Evolutionary conservation across 129 eudicot genomes (phyloP).

Genomic region (Erigeron canadensis): DNA sequence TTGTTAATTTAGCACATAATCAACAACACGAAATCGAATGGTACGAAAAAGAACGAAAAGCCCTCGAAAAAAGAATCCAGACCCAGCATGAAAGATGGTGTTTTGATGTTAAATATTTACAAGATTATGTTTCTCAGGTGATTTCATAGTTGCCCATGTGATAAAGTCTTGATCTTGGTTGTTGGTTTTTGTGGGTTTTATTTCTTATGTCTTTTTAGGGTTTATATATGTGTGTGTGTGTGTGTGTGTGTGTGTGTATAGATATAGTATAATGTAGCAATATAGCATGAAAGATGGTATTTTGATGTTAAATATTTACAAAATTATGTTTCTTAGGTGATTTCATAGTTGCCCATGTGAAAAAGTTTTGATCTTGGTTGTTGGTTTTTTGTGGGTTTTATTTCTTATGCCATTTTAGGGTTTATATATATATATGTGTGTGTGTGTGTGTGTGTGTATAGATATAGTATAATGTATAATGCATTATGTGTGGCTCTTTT

Average conservation of each 20-base stretch:
- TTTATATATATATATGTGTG: not conserved
- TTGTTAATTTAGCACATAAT: constrained; percentile 38
- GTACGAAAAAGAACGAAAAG: constrained; percentile 34
- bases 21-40: constrained; percentile 49
- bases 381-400: too few species aligned
- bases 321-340: constrained; percentile 50
- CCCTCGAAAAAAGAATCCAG: constrained; percentile 44
- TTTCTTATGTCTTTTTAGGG: not conserved
- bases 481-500: not conserved
- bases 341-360: not conserved
- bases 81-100: constrained; percentile 42
- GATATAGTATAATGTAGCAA: not conserved
- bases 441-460: not conserved
- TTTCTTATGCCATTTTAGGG: not conserved
- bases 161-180: too few species aligned
- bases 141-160: not conserved
- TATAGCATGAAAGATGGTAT: constrained; percentile 42
- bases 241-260: not conserved
- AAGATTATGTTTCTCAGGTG: constrained; percentile 53
- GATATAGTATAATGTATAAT: not conserved
- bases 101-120: constrained; percentile 32
- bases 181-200: too few species aligned
- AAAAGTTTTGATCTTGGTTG: too few species aligned
- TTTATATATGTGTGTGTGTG: not conserved
- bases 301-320: constrained; percentile 35